These are phyloP conservation scores for Rutstroemia sp. DNA, from an alignment of 2,329 filamentous ascomycete species.

Conservation along the genomic window DNA sequence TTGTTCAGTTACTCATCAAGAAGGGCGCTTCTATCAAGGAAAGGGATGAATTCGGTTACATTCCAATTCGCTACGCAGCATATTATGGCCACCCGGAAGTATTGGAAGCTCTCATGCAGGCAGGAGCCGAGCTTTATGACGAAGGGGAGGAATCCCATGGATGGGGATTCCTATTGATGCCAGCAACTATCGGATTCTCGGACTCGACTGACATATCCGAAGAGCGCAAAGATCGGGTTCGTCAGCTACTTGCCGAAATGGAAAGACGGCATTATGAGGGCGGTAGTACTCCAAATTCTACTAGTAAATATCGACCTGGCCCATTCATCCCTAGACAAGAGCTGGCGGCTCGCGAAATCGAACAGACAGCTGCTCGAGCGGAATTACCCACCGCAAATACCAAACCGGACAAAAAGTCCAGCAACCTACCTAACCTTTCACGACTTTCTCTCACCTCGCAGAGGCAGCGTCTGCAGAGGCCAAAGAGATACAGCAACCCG, in stretches of 20 bases:
- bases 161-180: not conserved
- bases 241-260: slow-evolving; percentile 5
- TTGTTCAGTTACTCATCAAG: slow-evolving; percentile 8
- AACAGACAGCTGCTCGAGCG: not conserved
- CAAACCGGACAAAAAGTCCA: not conserved
- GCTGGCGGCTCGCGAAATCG: not conserved
- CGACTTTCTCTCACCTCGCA: too few species aligned
- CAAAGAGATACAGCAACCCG: too few species aligned
- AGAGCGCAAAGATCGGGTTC: slow-evolving; percentile 3
- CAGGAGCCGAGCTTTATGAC: slow-evolving; percentile 9
- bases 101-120: slow-evolving; percentile 4
- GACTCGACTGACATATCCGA: slow-evolving; percentile 3
- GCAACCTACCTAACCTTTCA: too few species aligned
- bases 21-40: slow-evolving; percentile 10
- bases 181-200: slow-evolving; percentile 7
- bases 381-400: not conserved
- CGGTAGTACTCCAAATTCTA: not conserved
- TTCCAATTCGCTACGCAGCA: slow-evolving; percentile 10
- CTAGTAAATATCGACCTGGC: not conserved
- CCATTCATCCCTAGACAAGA: not conserved
- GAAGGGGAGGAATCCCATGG: slow-evolving; percentile 6
- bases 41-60: slow-evolving; percentile 6
- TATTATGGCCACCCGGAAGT: slow-evolving; percentile 10
- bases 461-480: too few species aligned
- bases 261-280: not conserved